A percentile compares a stretch with the other conserved stretches of the same genome.
These are phyloP conservation scores for Cutaneotrichosporon cutaneum DNA, from an alignment of 1,284 basidiomycete species.

Conservation along the genomic window DNA sequence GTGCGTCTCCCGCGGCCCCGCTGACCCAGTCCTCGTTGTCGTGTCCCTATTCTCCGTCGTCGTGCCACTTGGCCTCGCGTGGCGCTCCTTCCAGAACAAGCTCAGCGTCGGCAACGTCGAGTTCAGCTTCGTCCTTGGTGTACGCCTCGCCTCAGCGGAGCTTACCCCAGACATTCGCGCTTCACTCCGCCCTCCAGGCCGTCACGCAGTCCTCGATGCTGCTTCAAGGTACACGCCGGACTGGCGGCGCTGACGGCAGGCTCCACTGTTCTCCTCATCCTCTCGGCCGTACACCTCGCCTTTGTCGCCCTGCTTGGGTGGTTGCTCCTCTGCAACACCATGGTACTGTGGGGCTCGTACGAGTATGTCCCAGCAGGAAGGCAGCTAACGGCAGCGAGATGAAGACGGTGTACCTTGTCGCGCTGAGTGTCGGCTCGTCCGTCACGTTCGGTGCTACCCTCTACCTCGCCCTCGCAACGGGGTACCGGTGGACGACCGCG, in stretches of 20 bases:
- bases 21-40: conserved; percentile 40
- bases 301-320: conserved; percentile 71
- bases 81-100: conserved; percentile 29
- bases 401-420: conserved; percentile 56
- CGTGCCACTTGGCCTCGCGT: conserved; percentile 30
- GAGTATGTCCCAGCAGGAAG: conserved; percentile 34
- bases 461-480: conserved; percentile 77
- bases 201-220: conserved; percentile 73
- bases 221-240: conserved; percentile 56
- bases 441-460: conserved; percentile 67
- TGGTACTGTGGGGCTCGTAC: conserved; percentile 55
- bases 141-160: conserved; percentile 18
- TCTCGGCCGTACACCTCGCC: conserved; percentile 71
- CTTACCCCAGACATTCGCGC: conserved; percentile 59
- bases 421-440: conserved; percentile 60
- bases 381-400: conserved; percentile 59
- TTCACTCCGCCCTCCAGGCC: conserved; percentile 72
- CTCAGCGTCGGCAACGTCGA: conserved; percentile 49
- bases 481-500: conserved; percentile 61
- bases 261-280: conserved; percentile 62
- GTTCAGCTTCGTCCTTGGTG: conserved; percentile 39
- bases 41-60: conserved; percentile 39
- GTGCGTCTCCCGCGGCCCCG: conserved; percentile 25
- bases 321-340: conserved; percentile 70
- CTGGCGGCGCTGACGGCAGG: conserved; percentile 49